phyloP scores from a whole-genome alignment of 331 rosid species.

The Malus hybrid region DNA sequence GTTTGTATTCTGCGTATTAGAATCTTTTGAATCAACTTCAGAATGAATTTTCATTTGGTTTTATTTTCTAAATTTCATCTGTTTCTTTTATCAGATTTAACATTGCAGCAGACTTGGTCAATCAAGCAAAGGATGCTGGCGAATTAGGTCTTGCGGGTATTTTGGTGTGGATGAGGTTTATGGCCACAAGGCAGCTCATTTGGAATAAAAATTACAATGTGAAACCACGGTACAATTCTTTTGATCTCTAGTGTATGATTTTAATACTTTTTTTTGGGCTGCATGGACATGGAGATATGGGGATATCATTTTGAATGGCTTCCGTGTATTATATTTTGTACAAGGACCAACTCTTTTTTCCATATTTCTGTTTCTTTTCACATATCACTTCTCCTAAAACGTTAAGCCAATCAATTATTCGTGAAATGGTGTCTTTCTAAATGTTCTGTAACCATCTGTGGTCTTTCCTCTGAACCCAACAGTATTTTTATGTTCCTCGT shows the following conservation, averaged over 20 bases:
- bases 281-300: constrained; percentile 11
- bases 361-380: background rate
- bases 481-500: constrained; percentile 8
- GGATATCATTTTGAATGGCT: background rate
- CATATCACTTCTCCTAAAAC: constrained; percentile 4
- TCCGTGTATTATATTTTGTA: no score
- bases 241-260: constrained; percentile 9
- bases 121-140: constrained; percentile 72
- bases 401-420: background rate
- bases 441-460: no score
- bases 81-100: constrained; percentile 58
- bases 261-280: background rate
- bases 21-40: background rate
- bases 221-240: constrained; percentile 78
- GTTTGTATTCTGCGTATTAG: background rate
- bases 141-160: constrained; percentile 74
- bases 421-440: no score
- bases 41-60: background rate
- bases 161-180: constrained; percentile 97
- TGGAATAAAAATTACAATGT: constrained; percentile 99
- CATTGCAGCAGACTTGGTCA: constrained; percentile 87
- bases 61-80: constrained; percentile 5
- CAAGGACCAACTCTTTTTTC: background rate
- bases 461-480: no score
- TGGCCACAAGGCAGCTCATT: constrained; percentile 95